These are phyloP conservation scores for Fusarium compactum DNA, from an alignment of 2,329 filamentous ascomycete species.

Conservation along the genomic window DNA sequence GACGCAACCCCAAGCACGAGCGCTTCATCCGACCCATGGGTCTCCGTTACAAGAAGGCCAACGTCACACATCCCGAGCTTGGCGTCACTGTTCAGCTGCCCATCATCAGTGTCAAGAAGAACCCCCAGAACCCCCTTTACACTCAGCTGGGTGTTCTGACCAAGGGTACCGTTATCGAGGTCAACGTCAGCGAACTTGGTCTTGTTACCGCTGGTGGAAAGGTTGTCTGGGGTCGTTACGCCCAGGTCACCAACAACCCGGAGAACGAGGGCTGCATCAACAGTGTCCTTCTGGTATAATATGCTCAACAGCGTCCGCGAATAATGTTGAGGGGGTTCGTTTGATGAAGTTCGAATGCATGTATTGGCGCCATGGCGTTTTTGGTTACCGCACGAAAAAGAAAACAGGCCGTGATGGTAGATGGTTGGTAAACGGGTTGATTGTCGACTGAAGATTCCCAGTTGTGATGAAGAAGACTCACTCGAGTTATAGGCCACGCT, in stretches of 20 bases:
- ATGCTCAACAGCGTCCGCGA: constrained; percentile 7
- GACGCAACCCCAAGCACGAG: constrained; percentile 85
- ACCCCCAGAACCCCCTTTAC: constrained; percentile 87
- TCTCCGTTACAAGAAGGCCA: constrained; percentile 64
- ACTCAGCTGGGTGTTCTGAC: constrained; percentile 92
- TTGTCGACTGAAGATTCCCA: constrained; percentile 47
- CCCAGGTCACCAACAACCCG: constrained; percentile 62
- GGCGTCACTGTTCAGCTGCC: constrained; percentile 89
- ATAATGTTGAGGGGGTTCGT: constrained; percentile 23
- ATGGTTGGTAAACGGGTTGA: constrained; percentile 43
- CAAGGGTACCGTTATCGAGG: constrained; percentile 84
- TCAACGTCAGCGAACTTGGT: constrained; percentile 93
- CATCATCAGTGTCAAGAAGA: constrained; percentile 75
- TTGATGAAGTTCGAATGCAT: constrained; percentile 45
- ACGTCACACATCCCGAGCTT: constrained; percentile 78
- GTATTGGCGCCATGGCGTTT: constrained; percentile 47
- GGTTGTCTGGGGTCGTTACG: constrained; percentile 91
- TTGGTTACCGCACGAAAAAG: constrained; percentile 40
- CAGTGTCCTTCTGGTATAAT: constrained; percentile 46
- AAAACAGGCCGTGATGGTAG: constrained; percentile 33
- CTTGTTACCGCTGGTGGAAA: constrained; percentile 92
- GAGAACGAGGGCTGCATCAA: constrained; percentile 58
- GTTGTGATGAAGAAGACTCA: constrained; percentile 47
- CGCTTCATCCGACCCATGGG: constrained; percentile 65
- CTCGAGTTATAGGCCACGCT: constrained; percentile 41